Evolutionary conservation across 768 basidiomycete genomes (phyloP), one percentile per base, ranked within the genome.

Genomic region (Xerocomus brunneocitrinus): DNA sequence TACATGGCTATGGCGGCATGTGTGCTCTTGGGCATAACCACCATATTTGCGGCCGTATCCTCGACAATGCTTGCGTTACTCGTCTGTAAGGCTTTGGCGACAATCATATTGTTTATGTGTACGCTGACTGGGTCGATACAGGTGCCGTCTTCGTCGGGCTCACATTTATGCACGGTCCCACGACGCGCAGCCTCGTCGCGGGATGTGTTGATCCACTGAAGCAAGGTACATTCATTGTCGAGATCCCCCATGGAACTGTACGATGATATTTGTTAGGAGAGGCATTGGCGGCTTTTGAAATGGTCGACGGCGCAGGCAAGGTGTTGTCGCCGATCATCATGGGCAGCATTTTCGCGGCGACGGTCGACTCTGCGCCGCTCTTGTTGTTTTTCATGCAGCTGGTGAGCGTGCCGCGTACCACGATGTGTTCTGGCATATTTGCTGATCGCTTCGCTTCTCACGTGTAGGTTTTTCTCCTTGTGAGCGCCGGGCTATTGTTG

Each of bases 291-390:
- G 63, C 63, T 1, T 46, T 69, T 32, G 60, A 62, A n/a, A 69
- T 71, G 56, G 60, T 71, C 1, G 22, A 53, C 8, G 54, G 55
- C 13, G 51, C 58, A 3, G 69, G 62, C 28, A n/a, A 8, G 3
- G 12, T 59, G 2, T 50, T 69, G 24, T 69, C 69, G 4, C 66
- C 67, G 3, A 32, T 71, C 50, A 49, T 71, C 44, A 67, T 71
- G 65, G 68, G 68, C 7, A 45, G 63, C 40, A 58, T 69, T 32
- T 42, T 69, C 25, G 61, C 60, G 6, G 53, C 57, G 34, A 62
- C 67, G 8, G 65, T 67, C 31, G 42, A 36, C n/a, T 56, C 50
- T 0, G 16, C n/a, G 5, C 66, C 66, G 22, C 9, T 67, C 19
- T 35, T 67, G 45, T 7, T 63, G 28, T 67, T 67, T 52, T 54